Evolutionary conservation across 108 stramenopile genomes (phyloP).

Genomic region (Aureococcus anophagefferens): DNA sequence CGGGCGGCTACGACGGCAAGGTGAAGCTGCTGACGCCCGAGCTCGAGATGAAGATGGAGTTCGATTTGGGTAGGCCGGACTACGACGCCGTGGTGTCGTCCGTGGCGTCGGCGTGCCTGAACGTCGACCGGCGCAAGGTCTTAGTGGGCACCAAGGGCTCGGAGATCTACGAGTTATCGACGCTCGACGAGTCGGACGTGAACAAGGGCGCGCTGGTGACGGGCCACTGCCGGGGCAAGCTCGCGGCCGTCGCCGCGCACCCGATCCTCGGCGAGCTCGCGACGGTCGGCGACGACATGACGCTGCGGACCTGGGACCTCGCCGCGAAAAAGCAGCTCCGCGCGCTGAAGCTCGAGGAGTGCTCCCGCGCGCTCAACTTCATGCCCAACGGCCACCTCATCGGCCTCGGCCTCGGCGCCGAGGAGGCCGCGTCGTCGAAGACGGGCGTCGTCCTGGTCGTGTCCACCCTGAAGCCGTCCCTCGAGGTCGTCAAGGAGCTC

Average conservation of each 20-base stretch:
- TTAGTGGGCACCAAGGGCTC: constrained; percentile 21
- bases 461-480: constrained; percentile 2
- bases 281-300: constrained; percentile 36
- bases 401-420: constrained; percentile 21
- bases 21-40: constrained; percentile 23
- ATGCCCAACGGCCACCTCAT: constrained; percentile 30
- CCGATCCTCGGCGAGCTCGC: constrained; percentile 12
- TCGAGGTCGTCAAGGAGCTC: constrained; percentile 27
- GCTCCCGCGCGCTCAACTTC: constrained; percentile 28
- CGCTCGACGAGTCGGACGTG: constrained; percentile 8
- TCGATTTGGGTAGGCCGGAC: constrained; percentile 20
- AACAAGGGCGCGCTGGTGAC: constrained; percentile 9
- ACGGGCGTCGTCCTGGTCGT: constrained; percentile 21
- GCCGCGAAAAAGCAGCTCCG: not conserved
- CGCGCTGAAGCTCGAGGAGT: not conserved
- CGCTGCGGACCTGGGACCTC: constrained; percentile 27
- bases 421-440: not conserved
- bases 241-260: constrained; percentile 36
- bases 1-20: constrained; percentile 38
- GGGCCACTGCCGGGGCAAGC: constrained; percentile 28
- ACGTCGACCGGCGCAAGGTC: constrained; percentile 7
- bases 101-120: constrained; percentile 29
- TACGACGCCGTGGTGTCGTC: constrained; percentile 8
- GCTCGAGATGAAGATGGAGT: constrained; percentile 22
- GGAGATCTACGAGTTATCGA: constrained; percentile 25